Base-by-base conservation (phyloP, 371 early-diverging fungal species). In the Dichotomocladium elegans region DNA sequence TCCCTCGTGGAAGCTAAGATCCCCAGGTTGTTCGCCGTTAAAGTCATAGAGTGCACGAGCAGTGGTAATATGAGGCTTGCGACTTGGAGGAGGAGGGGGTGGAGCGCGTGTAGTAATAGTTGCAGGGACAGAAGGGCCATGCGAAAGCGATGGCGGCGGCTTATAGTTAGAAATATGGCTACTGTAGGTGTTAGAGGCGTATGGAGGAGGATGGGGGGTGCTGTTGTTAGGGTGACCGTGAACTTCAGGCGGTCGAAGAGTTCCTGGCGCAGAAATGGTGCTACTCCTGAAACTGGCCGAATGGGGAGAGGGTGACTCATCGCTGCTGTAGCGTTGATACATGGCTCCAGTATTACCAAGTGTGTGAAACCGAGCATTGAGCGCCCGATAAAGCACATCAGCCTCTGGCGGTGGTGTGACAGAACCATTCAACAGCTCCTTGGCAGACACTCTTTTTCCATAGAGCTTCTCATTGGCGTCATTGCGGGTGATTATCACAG, bases 391-490 rank as follows among this genome's bases (percentile, higher is more conserved):
- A 10, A 96, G 80, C 22, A 79, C 74, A 58, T 87, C 89, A 1
- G 94, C 95, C 52, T 87, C 87, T 0, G 87, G 84, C 8, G 95
- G 93, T 21, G 89, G 85, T 2, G 89, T 75, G 12, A 89, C 68
- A 4, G 70, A 51, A 8, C 96, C 96, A 3, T 80, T 70, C 10
- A 98, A 74, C 7, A 98, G 64, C 55, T 93, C 88, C 55, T 86
- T 89, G 1, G 96, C 90, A 29, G 83, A 64, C 4, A 94, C 86
- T 19, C 74, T 78, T 41, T 85, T 77, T 27, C 89, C 85, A 66
- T 97, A 97, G 42, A 93, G 82, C 41, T 86, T 83, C 37, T 89
- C 87, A 64, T 96, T 96, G 17, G 95, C 91, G 57, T 93, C 98
- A 62, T 86, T 89, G 49, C 96, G 85, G 57, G 95, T 93, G 11